Conservation (phyloP, 108 stramenopile genomes). For the Pseudonitzschia delicatissima region DNA sequence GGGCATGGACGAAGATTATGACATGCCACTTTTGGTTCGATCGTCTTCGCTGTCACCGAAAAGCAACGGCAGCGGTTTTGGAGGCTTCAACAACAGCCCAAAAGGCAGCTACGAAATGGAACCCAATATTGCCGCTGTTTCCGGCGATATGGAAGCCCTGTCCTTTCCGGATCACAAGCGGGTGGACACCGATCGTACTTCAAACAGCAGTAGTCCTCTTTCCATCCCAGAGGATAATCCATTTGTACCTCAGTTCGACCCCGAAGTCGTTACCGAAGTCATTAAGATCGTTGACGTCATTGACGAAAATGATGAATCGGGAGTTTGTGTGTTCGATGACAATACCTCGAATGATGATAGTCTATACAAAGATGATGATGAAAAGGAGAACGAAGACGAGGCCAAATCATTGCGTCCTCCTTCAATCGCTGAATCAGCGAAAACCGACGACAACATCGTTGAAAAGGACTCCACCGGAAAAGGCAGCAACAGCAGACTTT, state of each 20-base stretch:
- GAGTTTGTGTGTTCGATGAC: not conserved
- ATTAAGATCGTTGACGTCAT: not conserved
- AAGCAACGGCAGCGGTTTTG: not conserved
- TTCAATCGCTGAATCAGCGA: not conserved
- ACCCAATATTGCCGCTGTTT: conserved; percentile 1
- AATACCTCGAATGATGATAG: conserved; percentile 6
- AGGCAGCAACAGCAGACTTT: not conserved
- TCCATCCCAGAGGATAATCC: not conserved
- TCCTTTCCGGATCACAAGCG: not conserved
- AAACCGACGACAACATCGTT: not conserved
- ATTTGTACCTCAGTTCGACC: not conserved
- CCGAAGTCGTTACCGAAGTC: not conserved
- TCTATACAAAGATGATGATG: not conserved
- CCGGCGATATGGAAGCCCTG: conserved; percentile 3
- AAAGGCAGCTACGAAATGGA: not conserved
- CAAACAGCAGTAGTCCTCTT: not conserved
- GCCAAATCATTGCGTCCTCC: not conserved
- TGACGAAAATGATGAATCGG: conserved; percentile 2
- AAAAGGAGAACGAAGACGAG: not conserved
- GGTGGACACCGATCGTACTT: not conserved
- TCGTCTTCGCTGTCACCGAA: not conserved
- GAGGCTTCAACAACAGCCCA: not conserved
- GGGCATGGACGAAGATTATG: not conserved
- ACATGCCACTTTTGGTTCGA: conserved; percentile 2
- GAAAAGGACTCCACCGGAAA: not conserved